A percentile compares a stretch with the other conserved stretches of the same genome.
phyloP scores from a whole-genome alignment of 2,329 filamentous ascomycete genomes.

The Scleromitrula shiraiana region DNA sequence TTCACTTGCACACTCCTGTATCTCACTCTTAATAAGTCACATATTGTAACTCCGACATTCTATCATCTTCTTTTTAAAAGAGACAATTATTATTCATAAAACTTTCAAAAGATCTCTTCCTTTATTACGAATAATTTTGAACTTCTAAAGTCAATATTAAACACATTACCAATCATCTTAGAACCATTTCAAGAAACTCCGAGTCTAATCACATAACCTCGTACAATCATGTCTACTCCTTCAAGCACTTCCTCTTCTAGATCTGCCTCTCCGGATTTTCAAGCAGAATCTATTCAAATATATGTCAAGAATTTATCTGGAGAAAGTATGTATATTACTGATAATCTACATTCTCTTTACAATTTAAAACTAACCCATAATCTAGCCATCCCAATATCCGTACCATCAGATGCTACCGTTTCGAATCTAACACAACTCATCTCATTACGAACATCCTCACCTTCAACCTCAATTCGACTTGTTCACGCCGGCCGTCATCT shows the following conservation, averaged over 20 bases:
- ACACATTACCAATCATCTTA: background rate
- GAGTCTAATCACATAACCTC: background rate
- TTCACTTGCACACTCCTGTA: background rate
- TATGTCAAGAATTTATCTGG: conserved; percentile 52
- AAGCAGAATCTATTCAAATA: conserved; percentile 46
- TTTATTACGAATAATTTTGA: too few species aligned
- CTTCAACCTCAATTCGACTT: conserved; percentile 43
- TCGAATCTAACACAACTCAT: conserved; percentile 47
- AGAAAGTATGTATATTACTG: conserved; percentile 40
- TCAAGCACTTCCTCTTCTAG: conserved; percentile 19
- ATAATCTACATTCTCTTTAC: conserved; percentile 4
- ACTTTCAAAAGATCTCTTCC: too few species aligned
- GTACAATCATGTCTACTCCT: conserved; percentile 22
- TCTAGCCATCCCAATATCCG: conserved; percentile 47
- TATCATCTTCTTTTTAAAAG: background rate
- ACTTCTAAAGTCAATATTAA: background rate
- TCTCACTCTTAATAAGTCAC: too few species aligned
- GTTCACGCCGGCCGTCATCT: conserved; percentile 52
- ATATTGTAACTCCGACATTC: background rate
- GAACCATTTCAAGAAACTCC: background rate
- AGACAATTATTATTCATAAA: background rate
- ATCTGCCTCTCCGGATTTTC: conserved; percentile 32
- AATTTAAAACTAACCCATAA: conserved; percentile 18
- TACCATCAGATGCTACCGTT: conserved; percentile 46
- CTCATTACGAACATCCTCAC: conserved; percentile 47